Percentiles rank a stretch among this genome's conserved stretches.
These are phyloP conservation scores for Lachnellula suecica DNA, from an alignment of 2,329 filamentous ascomycete genomes.

Conservation along the genomic window DNA sequence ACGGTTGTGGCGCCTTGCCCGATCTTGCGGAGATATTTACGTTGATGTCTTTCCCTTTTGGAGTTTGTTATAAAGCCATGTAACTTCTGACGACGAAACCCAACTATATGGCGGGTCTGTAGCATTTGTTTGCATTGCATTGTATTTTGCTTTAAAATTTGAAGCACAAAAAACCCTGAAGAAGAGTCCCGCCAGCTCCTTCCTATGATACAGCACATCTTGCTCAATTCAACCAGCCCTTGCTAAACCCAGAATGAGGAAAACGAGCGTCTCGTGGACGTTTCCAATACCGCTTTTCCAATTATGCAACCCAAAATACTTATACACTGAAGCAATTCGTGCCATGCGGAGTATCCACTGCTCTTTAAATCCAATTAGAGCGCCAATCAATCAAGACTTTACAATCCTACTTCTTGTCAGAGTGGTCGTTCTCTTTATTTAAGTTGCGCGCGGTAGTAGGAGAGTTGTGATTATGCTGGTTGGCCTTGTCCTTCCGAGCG, in stretches of 20 bases:
- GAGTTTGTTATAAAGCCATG: background rate
- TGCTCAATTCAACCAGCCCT: constrained; percentile 8
- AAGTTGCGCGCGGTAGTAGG: constrained; percentile 22
- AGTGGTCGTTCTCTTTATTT: constrained; percentile 23
- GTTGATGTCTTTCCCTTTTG: too few relatives aligned
- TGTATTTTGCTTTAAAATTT: background rate
- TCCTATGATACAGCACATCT: constrained; percentile 21
- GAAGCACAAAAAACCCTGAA: background rate
- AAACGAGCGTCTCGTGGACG: constrained; percentile 19
- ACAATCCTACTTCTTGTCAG: constrained; percentile 27
- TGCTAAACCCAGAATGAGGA: constrained; percentile 19
- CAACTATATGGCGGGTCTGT: background rate
- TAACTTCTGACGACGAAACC: background rate
- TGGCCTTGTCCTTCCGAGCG: constrained; percentile 80
- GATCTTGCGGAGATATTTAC: too few relatives aligned
- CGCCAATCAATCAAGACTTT: constrained; percentile 9
- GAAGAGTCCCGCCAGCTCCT: constrained; percentile 1
- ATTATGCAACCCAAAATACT: constrained; percentile 30
- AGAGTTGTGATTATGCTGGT: constrained; percentile 41
- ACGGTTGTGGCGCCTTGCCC: too few relatives aligned
- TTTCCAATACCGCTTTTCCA: constrained; percentile 28
- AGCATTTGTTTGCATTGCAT: background rate
- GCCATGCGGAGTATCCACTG: constrained; percentile 18
- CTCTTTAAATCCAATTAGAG: constrained; percentile 8
- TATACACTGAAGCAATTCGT: constrained; percentile 25